These are phyloP conservation scores for Gynostemma pentaphyllum DNA, from an alignment of 306 rosid genomes.

Conservation along the genomic window DNA sequence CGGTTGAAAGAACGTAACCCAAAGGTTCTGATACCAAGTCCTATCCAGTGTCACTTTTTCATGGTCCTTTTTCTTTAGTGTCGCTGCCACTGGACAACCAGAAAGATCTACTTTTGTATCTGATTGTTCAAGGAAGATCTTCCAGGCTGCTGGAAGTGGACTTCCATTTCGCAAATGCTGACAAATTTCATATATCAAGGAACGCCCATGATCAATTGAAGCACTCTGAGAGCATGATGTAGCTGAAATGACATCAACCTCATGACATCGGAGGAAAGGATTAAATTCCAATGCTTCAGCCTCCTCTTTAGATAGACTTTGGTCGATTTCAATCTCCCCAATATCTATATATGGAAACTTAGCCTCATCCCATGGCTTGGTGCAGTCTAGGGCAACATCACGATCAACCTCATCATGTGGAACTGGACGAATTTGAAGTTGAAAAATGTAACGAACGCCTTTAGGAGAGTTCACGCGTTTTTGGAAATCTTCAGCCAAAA, in stretches of 20 bases:
- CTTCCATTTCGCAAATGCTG: conserved; percentile 63
- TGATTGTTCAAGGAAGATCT: conserved; percentile 60
- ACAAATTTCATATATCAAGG: conserved; percentile 77
- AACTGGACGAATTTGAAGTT: conserved; percentile 56
- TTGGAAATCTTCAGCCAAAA: conserved; percentile 69
- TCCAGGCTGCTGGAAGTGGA: conserved; percentile 85
- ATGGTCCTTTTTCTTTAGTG: conserved; percentile 24
- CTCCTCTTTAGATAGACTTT: conserved; percentile 48
- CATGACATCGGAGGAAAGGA: conserved; percentile 55
- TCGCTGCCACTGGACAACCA: conserved; percentile 55
- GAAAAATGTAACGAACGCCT: conserved; percentile 63
- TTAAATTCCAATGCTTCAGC: conserved; percentile 60
- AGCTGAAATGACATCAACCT: conserved; percentile 64
- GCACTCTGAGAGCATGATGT: conserved; percentile 75
- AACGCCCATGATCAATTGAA: conserved; percentile 97
- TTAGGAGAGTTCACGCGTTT: conserved; percentile 33
- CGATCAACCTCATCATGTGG: conserved; percentile 39
- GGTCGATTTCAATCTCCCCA: conserved; percentile 62
- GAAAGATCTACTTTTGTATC: conserved; percentile 70
- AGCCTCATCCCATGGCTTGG: conserved; percentile 76
- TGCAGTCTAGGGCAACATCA: conserved; percentile 59
- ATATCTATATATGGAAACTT: conserved; percentile 60
- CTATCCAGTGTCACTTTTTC: conserved; percentile 44
- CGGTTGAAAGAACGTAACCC: conserved; percentile 61
- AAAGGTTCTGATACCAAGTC: conserved; percentile 49